Conservation (phyloP, 495 filamentous ascomycete genomes). For the Usnea hakonensis region DNA sequence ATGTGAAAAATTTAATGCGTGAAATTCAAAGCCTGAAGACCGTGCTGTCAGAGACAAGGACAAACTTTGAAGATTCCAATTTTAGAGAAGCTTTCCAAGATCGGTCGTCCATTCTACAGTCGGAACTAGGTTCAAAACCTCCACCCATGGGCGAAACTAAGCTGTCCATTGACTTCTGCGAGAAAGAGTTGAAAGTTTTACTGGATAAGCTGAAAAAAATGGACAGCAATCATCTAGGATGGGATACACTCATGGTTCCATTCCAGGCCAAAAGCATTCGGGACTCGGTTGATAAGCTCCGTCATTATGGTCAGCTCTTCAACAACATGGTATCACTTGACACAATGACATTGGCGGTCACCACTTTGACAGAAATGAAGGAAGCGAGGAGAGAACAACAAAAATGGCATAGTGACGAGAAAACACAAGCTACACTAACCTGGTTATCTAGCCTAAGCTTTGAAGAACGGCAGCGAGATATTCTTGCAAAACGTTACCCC, state of each 20-base stretch:
- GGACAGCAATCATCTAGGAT: neutral
- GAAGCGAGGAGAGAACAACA: slow-evolving; percentile 1
- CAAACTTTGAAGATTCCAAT: slow-evolving; percentile 19
- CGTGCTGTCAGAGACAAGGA: slow-evolving; percentile 24
- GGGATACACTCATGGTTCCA: neutral
- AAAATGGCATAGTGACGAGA: neutral
- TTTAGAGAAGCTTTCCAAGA: slow-evolving; percentile 19
- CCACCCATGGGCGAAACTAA: neutral
- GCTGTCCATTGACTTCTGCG: slow-evolving; percentile 5
- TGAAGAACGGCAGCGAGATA: slow-evolving; percentile 1
- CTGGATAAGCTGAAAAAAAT: neutral
- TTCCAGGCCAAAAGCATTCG: slow-evolving; percentile 1
- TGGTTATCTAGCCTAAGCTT: slow-evolving; percentile 10
- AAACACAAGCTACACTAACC: neutral
- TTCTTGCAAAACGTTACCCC: slow-evolving; percentile 3
- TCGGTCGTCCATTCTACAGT: neutral
- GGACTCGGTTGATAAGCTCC: neutral
- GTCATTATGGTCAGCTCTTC: slow-evolving; percentile 1
- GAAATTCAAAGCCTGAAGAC: slow-evolving; percentile 24
- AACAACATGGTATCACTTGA: slow-evolving; percentile 9
- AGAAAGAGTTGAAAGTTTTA: neutral
- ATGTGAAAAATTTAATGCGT: slow-evolving; percentile 22
- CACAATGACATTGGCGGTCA: neutral
- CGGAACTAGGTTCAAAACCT: neutral
- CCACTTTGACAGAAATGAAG: neutral